Evolutionary conservation across 805 yeast species (phyloP), one percentile per base, ranked within the genome.

Genomic region (Cyberlindnera mycetangii): DNA sequence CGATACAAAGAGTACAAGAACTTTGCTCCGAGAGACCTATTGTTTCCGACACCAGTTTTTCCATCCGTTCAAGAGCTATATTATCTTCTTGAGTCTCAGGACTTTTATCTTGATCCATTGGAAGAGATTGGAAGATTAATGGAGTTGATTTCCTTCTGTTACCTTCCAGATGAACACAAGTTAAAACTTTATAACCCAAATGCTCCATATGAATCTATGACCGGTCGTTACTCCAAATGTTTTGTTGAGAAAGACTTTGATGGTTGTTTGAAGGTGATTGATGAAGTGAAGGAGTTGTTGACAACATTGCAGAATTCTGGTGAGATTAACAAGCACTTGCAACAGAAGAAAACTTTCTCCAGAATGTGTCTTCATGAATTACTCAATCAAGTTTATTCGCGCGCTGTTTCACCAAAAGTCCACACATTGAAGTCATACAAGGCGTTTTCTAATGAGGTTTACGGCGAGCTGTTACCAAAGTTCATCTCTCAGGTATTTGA

Each of bases 381-480:
- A 5, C 66, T 89, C 40, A 77, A 83, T 45, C 82, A 85, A 53
- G 77, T 84, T 3, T 90, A 90, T 61, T 67, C 85, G 1, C 71
- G 97, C 54, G 74, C 85, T 1, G 92, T 90, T 7, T 80, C 95
- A 1, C 93, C 95, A 0, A 74, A 81, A 28, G 79, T 85, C 0
- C 67, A 70, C 15, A 78, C 77, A 43, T 68, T 90, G 43, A 74
- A 82, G 42, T 70, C 77, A 4, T 90, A 90, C 62, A 81, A 82
- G 58, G 95, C 96, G 0, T 90, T 90, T 60, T 86, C 96, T 7
- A 89, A 86, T 51, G 86, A 81, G 56, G 96, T 89, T 1, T 90
- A 90, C 62, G 97, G 97, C 9, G 97, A 90, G 64, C 67, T 90
- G 46, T 70, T 90, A 60, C 97, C 97, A 1, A 68, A 72, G 5